phyloP scores from a whole-genome alignment of 2,329 filamentous ascomycete genomes.

The Sclerotinia trifoliorum region DNA sequence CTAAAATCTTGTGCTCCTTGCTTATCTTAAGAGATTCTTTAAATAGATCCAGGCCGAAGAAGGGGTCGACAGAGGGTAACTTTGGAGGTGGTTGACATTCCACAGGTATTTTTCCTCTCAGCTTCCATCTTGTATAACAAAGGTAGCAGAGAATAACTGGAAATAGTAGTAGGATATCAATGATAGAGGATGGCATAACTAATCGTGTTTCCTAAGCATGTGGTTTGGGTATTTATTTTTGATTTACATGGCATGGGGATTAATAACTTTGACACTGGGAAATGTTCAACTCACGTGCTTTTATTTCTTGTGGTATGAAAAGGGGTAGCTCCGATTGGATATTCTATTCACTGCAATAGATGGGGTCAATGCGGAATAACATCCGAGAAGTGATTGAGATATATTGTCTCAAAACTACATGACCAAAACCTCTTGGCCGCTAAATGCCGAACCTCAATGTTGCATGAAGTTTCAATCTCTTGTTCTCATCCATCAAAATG shows the following conservation, averaged over 20 bases:
- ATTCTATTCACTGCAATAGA: background rate
- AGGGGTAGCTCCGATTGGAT: constrained; percentile 2
- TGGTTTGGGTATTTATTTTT: background rate
- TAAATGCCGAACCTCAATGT: background rate
- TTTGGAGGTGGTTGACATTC: background rate
- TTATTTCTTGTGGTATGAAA: background rate
- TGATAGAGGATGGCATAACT: background rate
- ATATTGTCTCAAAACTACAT: background rate
- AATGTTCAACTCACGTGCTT: background rate
- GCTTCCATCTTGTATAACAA: background rate
- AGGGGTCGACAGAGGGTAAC: background rate
- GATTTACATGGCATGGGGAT: background rate
- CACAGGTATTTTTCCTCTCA: background rate
- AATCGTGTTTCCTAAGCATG: background rate
- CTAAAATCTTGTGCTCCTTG: background rate
- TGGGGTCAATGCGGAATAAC: background rate
- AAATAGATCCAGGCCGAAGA: constrained; percentile 15
- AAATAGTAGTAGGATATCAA: background rate
- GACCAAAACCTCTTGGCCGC: background rate
- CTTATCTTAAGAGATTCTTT: background rate
- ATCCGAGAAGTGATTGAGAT: background rate
- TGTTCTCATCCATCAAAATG: background rate
- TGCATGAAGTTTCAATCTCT: background rate
- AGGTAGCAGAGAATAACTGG: background rate
- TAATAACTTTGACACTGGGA: background rate